Evolutionary conservation across 768 basidiomycete genomes (phyloP).

Genomic region (Inosperma sp.): DNA sequence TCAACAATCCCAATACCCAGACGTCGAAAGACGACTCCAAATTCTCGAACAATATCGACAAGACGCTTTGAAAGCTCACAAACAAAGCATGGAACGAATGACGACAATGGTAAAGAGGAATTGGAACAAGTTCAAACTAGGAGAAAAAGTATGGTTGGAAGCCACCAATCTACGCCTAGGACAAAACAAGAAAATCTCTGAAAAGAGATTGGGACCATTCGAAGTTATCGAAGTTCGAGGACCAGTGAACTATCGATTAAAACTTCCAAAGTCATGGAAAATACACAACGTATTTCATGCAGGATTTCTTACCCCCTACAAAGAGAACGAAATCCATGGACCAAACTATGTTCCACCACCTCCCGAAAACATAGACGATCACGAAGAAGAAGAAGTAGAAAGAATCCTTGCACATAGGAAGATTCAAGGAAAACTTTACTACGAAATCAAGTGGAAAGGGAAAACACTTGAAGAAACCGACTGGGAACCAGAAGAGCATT

Average conservation of each 20-base stretch:
- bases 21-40: neutral
- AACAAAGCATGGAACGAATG: conserved; percentile 5
- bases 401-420: neutral
- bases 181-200: conserved; percentile 6
- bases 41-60: neutral
- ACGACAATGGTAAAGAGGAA: neutral
- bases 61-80: neutral
- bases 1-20: neutral
- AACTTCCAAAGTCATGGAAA: conserved; percentile 14
- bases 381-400: conserved; percentile 6
- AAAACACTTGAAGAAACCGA: neutral
- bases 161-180: neutral
- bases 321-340: conserved; percentile 4
- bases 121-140: neutral
- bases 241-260: conserved; percentile 14
- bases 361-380: conserved; percentile 1
- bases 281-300: conserved; percentile 19
- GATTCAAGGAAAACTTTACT: neutral
- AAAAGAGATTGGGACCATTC: conserved; percentile 13
- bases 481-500: neutral
- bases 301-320: conserved; percentile 3
- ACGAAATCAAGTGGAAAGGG: neutral
- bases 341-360: neutral
- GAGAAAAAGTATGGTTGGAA: conserved; percentile 3
- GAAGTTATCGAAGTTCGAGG: conserved; percentile 13